Base-by-base conservation (phyloP, 768 basidiomycete species). In the Fomitopsis pulvina region DNA sequence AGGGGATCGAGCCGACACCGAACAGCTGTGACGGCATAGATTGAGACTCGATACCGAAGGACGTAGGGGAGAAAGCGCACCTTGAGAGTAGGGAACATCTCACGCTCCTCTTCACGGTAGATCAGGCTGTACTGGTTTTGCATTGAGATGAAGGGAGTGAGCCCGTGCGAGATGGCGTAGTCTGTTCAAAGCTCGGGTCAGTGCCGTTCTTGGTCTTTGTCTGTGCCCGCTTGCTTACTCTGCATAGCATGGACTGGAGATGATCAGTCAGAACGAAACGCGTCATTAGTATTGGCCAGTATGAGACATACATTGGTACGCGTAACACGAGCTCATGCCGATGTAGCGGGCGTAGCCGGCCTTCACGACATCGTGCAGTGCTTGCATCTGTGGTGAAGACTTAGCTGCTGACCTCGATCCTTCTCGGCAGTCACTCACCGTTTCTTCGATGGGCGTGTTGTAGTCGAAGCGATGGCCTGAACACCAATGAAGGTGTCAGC, bases 21-120 rank as follows among this genome's bases (percentile, higher is more conserved):
- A 64, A 59, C 12, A 57, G 38, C 60, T 60, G n/a, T n/a, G n/a
- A n/a, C n/a, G n/a, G n/a, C n/a, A 34, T 21, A 55, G 5, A 26
- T 39, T 14, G n/a, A n/a, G n/a, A n/a, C n/a, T n/a, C n/a, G n/a
- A n/a, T 29, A 25, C 21, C 16, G 40, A 22, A 11, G 6, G 25
- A 14, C 18, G 7, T 10, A 22, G 22, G 10, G n/a, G n/a, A n/a
- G n/a, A n/a, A n/a, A n/a, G n/a, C n/a, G n/a, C 38, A 66, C 63
- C 54, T 66, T 63, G 32, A 74, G 59, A 5, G 66, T 67, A 0
- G 80, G 79, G 53, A 79, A 73, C 76, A 78, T 77, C 56, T 77
- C 76, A 32, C 72, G 70, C 57, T 79, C 81, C 60, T 83, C 81
- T 59, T 83, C 81, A 38, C 80, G 73, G 57, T 82, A 82, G 30